A percentile compares a stretch with the other conserved stretches of the same genome.
Conservation (phyloP, 1,284 basidiomycete genomes). For the Pyrrhoderma lamaoense region DNA sequence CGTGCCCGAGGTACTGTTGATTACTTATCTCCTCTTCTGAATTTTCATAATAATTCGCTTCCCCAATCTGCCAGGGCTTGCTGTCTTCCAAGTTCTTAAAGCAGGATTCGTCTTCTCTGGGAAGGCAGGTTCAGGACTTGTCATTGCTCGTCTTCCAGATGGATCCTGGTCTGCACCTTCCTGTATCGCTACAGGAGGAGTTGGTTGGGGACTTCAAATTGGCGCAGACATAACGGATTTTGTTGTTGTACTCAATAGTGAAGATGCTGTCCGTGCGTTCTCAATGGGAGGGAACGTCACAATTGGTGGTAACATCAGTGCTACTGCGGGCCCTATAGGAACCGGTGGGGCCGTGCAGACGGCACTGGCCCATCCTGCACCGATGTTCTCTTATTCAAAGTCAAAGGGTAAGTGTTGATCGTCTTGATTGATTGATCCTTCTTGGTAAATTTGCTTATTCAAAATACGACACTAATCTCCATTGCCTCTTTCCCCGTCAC, state of each 20-base stretch:
- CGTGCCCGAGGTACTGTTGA: conserved; percentile 68
- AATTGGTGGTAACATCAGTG: conserved; percentile 83
- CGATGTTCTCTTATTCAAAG: conserved; percentile 96
- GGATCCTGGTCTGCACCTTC: conserved; percentile 97
- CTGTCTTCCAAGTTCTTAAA: conserved; percentile 91
- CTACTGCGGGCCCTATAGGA: conserved; percentile 87
- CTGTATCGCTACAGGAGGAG: conserved; percentile 94
- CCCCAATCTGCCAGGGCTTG: conserved; percentile 56
- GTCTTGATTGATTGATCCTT: not conserved
- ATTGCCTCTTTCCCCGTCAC: not conserved
- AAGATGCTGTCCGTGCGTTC: conserved; percentile 94
- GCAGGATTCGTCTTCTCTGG: conserved; percentile 96
- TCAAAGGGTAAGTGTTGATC: conserved; percentile 64
- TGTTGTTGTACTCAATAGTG: conserved; percentile 92
- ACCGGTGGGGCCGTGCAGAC: conserved; percentile 90
- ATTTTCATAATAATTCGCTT: too few relatives aligned
- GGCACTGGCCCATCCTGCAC: conserved; percentile 84
- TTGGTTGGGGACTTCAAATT: conserved; percentile 95
- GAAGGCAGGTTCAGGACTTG: conserved; percentile 90
- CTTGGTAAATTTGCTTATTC: not conserved
- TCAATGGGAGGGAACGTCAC: conserved; percentile 94
- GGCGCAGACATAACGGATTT: conserved; percentile 87
- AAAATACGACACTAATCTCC: not conserved
- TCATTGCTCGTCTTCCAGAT: conserved; percentile 90
- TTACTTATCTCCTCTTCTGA: not conserved